Percentiles rank a stretch among this genome's conserved stretches.
Conservation (phyloP, 345 rosid species). For the Turritis glabra region DNA sequence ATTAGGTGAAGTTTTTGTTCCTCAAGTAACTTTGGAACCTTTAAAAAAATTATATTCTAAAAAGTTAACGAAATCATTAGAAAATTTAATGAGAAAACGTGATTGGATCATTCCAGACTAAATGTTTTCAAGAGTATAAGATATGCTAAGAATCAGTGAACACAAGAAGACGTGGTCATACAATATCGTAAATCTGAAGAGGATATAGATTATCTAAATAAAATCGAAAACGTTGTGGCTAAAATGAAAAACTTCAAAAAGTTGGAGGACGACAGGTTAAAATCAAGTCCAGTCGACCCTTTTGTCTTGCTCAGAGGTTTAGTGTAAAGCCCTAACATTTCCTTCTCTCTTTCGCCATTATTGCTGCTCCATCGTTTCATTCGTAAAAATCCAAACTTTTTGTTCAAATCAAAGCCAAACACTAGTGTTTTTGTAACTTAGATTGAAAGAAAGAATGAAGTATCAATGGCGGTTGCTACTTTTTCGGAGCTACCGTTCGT, state of each 20-base stretch:
- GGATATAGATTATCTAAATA: background rate
- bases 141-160: background rate
- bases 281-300: background rate
- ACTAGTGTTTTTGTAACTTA: background rate
- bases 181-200: background rate
- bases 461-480: conserved; percentile 27
- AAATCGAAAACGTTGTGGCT: background rate
- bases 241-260: background rate
- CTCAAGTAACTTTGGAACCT: background rate
- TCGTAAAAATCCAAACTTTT: conserved; percentile 13
- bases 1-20: background rate
- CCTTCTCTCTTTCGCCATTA: background rate
- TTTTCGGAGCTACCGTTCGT: conserved; percentile 41
- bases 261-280: background rate
- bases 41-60: background rate
- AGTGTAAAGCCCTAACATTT: conserved; percentile 24
- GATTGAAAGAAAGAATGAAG: background rate
- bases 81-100: background rate
- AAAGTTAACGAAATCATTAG: background rate
- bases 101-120: background rate
- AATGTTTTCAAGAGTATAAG: background rate
- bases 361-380: conserved; percentile 4
- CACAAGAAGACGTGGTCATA: background rate
- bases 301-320: background rate
- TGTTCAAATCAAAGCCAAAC: conserved; percentile 1